Conservation (phyloP, 1,284 basidiomycete genomes). For the Termitomyces sp. region DNA sequence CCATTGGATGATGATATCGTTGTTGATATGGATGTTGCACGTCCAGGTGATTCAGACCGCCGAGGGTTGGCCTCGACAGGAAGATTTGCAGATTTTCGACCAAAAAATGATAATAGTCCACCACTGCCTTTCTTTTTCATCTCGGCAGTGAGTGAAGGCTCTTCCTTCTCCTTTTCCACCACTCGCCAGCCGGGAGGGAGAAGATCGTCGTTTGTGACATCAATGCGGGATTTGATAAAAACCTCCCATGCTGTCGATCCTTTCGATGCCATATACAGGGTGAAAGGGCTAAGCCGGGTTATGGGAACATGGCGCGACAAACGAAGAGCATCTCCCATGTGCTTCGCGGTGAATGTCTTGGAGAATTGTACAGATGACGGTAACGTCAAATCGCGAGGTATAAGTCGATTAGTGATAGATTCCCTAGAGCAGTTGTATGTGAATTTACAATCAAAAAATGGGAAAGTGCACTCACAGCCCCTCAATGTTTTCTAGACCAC, state of each 20-base stretch:
- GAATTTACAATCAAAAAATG: background rate
- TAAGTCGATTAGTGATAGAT: slow-evolving; percentile 32
- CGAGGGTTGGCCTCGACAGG: slow-evolving; percentile 16
- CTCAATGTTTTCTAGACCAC: slow-evolving; percentile 41
- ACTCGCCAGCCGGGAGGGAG: slow-evolving; percentile 62
- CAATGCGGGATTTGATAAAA: slow-evolving; percentile 51
- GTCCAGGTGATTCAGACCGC: slow-evolving; percentile 25
- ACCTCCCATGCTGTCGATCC: slow-evolving; percentile 71
- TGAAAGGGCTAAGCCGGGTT: slow-evolving; percentile 55
- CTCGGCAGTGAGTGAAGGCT: slow-evolving; percentile 23
- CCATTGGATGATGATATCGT: slow-evolving; percentile 8
- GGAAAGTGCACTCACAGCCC: slow-evolving; percentile 48
- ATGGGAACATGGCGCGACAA: slow-evolving; percentile 53
- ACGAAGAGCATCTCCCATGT: slow-evolving; percentile 53
- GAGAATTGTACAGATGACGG: slow-evolving; percentile 43
- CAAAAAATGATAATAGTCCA: slow-evolving; percentile 70
- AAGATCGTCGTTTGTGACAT: slow-evolving; percentile 44
- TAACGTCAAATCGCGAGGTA: slow-evolving; percentile 39
- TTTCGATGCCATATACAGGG: slow-evolving; percentile 58
- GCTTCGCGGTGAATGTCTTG: slow-evolving; percentile 50
- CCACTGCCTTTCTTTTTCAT: slow-evolving; percentile 43
- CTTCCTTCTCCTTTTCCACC: slow-evolving; percentile 27
- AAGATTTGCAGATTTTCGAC: slow-evolving; percentile 32
- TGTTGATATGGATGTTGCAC: slow-evolving; percentile 3
- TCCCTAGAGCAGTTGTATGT: slow-evolving; percentile 16